These are phyloP conservation scores for Globisporangium heterothallicum DNA, from an alignment of 352 stramenopile species.

Conservation along the genomic window DNA sequence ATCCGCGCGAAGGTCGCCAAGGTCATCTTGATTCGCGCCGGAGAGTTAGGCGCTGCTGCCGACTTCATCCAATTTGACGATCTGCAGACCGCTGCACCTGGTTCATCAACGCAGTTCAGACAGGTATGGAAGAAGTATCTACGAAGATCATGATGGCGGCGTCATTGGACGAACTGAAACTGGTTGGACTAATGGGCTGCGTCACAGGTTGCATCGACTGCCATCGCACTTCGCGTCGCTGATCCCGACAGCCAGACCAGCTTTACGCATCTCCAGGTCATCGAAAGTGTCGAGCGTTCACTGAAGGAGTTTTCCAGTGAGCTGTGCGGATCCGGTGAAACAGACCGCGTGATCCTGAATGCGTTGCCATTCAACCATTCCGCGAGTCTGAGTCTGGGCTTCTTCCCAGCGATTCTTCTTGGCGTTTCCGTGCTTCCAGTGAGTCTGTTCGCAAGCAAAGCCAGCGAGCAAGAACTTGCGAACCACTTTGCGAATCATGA, in stretches of 20 bases:
- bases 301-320: background rate
- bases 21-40: background rate
- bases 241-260: background rate
- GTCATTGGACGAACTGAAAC: background rate
- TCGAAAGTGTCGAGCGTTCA: constrained; percentile 14
- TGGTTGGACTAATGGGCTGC: background rate
- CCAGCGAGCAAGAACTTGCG: background rate
- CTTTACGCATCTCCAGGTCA: constrained; percentile 14
- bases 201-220: constrained; percentile 1
- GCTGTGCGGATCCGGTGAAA: background rate
- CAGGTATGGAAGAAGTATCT: background rate
- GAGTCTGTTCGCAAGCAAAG: background rate
- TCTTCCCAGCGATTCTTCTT: constrained; percentile 9
- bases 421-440: constrained; percentile 10
- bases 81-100: background rate
- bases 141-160: background rate
- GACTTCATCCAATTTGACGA: background rate
- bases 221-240: constrained; percentile 2
- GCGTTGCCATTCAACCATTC: constrained; percentile 12
- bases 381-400: background rate
- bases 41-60: background rate
- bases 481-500: constrained; percentile 10
- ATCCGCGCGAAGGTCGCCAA: background rate
- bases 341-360: constrained; percentile 4
- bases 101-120: background rate